Percentiles rank a stretch among this genome's conserved stretches.
These are phyloP conservation scores for Roridomyces roridus DNA, from an alignment of 768 basidiomycete genomes.

Conservation along the genomic window DNA sequence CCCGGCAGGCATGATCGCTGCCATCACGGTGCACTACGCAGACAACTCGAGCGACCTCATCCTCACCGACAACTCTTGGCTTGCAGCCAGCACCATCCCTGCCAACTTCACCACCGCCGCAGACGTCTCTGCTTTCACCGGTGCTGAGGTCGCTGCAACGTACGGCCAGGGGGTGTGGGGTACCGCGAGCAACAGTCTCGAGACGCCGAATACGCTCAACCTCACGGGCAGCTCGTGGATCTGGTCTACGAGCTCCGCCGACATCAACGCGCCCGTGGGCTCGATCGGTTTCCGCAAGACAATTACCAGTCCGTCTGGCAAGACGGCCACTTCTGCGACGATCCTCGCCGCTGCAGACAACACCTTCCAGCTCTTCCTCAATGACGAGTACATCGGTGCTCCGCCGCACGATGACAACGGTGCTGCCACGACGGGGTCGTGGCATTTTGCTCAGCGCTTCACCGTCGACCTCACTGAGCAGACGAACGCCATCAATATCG, in stretches of 20 bases:
- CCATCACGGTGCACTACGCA: constrained; percentile 6
- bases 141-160: constrained; percentile 1
- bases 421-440: background rate
- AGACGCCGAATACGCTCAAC: background rate
- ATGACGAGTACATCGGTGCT: constrained; percentile 16
- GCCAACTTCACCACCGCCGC: constrained; percentile 8
- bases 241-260: constrained; percentile 10
- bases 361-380: constrained; percentile 9
- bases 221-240: constrained; percentile 16
- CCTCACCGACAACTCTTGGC: constrained; percentile 14
- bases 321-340: constrained; percentile 7
- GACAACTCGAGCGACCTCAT: constrained; percentile 13
- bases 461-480: background rate
- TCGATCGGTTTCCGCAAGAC: constrained; percentile 20
- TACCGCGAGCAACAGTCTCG: background rate
- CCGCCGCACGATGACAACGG: constrained; percentile 8
- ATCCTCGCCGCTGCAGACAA: constrained; percentile 14
- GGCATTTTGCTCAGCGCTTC: constrained; percentile 15
- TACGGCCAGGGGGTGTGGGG: constrained; percentile 21
- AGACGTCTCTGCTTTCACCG: constrained; percentile 13
- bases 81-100: constrained; percentile 9
- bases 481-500: constrained; percentile 10
- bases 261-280: constrained; percentile 1
- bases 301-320: background rate
- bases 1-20: constrained; percentile 19